These are phyloP conservation scores for Naganishia vaughanmartiniae DNA, from an alignment of 768 basidiomycete species.

Conservation along the genomic window DNA sequence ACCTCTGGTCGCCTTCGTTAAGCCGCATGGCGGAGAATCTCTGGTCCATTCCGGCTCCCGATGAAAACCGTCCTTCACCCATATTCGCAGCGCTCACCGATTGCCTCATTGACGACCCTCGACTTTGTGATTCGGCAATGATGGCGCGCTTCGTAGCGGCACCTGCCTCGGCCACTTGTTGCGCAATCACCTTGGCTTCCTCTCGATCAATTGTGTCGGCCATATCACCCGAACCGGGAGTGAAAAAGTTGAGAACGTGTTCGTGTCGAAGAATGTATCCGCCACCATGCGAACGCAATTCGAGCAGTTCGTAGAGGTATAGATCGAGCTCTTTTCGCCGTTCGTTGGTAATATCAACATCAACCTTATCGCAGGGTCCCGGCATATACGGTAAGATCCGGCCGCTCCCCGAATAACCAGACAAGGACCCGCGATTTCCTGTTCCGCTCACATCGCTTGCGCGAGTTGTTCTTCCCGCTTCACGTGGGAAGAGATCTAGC, in stretches of 20 bases:
- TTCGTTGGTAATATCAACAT: constrained; percentile 74
- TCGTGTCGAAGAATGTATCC: constrained; percentile 77
- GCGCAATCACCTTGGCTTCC: constrained; percentile 49
- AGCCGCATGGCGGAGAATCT: constrained; percentile 37
- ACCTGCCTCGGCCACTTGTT: constrained; percentile 20
- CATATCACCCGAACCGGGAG: constrained; percentile 80
- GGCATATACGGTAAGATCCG: constrained; percentile 96
- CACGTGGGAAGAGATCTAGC: constrained; percentile 79
- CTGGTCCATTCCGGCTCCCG: constrained; percentile 41
- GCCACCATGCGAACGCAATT: constrained; percentile 63
- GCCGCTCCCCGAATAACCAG: constrained; percentile 46
- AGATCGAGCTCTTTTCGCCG: constrained; percentile 80
- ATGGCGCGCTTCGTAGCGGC: constrained; percentile 24
- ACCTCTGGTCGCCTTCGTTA: neutral
- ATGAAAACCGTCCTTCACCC: neutral
- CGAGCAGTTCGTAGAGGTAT: constrained; percentile 77
- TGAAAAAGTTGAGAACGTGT: constrained; percentile 77
- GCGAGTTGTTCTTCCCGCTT: constrained; percentile 67
- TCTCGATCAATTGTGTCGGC: constrained; percentile 62
- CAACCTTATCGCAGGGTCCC: constrained; percentile 79
- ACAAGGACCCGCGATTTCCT: constrained; percentile 30
- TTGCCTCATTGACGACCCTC: constrained; percentile 15
- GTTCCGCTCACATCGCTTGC: constrained; percentile 20
- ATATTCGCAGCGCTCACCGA: neutral
- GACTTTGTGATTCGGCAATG: constrained; percentile 10